phyloP scores from a whole-genome alignment of 495 filamentous ascomycete species.

The Letharia lupina region DNA sequence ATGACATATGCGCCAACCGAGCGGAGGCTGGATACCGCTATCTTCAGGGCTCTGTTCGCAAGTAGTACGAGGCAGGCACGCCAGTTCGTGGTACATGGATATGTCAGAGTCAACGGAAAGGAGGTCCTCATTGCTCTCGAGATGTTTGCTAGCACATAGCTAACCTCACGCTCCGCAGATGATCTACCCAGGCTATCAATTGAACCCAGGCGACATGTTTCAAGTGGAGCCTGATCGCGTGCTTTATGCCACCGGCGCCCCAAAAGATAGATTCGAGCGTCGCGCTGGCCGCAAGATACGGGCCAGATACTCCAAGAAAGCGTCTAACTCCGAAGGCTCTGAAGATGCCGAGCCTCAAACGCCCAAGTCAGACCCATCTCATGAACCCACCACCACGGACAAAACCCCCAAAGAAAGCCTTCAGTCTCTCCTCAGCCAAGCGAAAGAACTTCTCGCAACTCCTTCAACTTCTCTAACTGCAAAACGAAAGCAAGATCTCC shows the following conservation, averaged over 20 bases:
- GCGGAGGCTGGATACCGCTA: conserved; percentile 79
- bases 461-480: conserved; percentile 42
- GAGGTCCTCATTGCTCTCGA: conserved; percentile 48
- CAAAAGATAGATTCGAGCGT: conserved; percentile 48
- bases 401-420: conserved; percentile 35
- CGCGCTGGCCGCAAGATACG: conserved; percentile 32
- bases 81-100: conserved; percentile 87
- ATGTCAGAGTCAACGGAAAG: conserved; percentile 92
- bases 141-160: not conserved
- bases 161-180: conserved; percentile 50
- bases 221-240: conserved; percentile 85
- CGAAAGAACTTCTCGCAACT: conserved; percentile 44
- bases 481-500: conserved; percentile 54
- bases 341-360: conserved; percentile 24
- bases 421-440: conserved; percentile 44
- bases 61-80: conserved; percentile 90
- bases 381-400: conserved; percentile 13
- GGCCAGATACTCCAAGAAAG: conserved; percentile 26
- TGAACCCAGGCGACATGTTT: conserved; percentile 97
- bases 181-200: conserved; percentile 82
- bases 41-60: conserved; percentile 88
- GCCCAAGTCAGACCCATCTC: conserved; percentile 1
- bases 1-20: conserved; percentile 91
- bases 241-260: conserved; percentile 72
- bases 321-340: conserved; percentile 22